Evolutionary conservation across 2,329 filamentous ascomycete species (phyloP).

Genomic region (Neoscytalidium dimidiatum): DNA sequence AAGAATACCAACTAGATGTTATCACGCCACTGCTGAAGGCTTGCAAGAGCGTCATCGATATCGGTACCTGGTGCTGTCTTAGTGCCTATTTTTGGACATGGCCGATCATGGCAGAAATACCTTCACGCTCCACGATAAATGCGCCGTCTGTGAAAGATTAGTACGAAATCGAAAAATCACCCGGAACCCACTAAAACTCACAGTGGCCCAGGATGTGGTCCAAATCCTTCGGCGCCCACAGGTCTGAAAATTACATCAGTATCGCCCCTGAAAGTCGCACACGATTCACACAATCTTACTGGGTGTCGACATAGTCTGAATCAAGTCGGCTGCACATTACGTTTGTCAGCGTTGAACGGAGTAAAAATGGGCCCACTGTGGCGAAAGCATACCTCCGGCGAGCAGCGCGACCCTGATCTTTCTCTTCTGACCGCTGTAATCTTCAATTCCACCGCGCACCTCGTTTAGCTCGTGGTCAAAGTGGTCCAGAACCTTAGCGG

Average conservation of each 20-base stretch:
- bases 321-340: constrained; percentile 44
- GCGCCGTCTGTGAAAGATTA: constrained; percentile 56
- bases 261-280: neutral
- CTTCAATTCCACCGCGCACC: constrained; percentile 71
- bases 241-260: constrained; percentile 38
- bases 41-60: constrained; percentile 76
- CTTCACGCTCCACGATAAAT: constrained; percentile 84
- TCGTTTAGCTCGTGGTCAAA: constrained; percentile 89
- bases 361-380: neutral
- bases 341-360: neutral
- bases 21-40: constrained; percentile 77
- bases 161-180: neutral
- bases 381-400: constrained; percentile 57
- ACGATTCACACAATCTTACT: constrained; percentile 25
- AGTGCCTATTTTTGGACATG: constrained; percentile 65
- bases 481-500: constrained; percentile 86
- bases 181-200: constrained; percentile 60
- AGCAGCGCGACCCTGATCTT: constrained; percentile 76
- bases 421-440: constrained; percentile 65
- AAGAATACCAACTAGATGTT: constrained; percentile 61
- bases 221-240: constrained; percentile 84
- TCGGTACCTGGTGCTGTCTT: constrained; percentile 13
- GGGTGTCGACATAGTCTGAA: constrained; percentile 55
- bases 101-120: constrained; percentile 45
- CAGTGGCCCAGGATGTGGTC: constrained; percentile 85